Evolutionary conservation across 2,329 filamentous ascomycete species (phyloP), one percentile per base, ranked within the genome.

Genomic region (Epichloe aotearoae): DNA sequence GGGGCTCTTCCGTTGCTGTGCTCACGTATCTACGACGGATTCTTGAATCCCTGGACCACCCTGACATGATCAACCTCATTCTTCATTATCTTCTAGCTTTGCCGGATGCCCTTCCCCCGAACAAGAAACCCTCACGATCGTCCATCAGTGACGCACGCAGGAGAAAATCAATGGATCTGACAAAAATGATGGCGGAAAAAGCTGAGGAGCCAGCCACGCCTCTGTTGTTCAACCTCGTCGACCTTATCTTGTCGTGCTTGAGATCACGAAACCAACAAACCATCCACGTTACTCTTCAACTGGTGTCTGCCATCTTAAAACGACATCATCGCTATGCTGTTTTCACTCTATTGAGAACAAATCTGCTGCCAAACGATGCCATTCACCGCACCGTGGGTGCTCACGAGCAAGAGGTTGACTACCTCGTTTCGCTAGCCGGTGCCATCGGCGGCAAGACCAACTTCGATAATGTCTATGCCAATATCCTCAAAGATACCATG

Each of bases 1-100:
- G 91, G 57, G 93, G 93, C 50, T 98, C 93, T 6, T 95, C 93
- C 1, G 89, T 97, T 20, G 93, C 93, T 3, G 93, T 98, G 12
- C 74, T 97, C 55, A 96, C 90, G 2, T 97, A 98, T 65, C 75
- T 98, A 37, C 84, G 86, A 52, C 84, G 87, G 41, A 95, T 97
- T 50, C 76, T 98, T 5, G 90, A 96, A 64, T 86, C 88, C 1
- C 74, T 98, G 14, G 88, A 96, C 55, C 89, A 97, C 63, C 87
- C 88, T 7, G 90, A 97, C 61, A 84, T 98, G 72, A 88, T 96
- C 53, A 87, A 95, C 58, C 84, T 95, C 53, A 93, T 97, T 49
- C 77, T 98, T 5, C 86, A 90, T 57, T 98, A 97, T 64, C 77
- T 98, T 1, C 74, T 98, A 33, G 91, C 88, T 15, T 77, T 95